Percentiles rank a stretch among this genome's conserved stretches.
Evolutionary conservation across 306 rosid genomes (phyloP).

Genomic region (Prunus dulcis): DNA sequence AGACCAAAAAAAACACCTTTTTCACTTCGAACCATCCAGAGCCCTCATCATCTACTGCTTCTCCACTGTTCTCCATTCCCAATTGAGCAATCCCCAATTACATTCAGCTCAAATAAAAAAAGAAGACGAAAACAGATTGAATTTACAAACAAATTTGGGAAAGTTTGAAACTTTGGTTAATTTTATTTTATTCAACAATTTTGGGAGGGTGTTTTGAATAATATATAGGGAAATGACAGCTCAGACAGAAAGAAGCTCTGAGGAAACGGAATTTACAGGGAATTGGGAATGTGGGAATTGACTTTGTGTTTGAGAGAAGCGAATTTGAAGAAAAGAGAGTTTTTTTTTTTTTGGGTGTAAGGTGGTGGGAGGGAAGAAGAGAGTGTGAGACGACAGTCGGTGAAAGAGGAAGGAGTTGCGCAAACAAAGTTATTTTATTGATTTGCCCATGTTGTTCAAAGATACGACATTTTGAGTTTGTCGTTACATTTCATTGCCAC

Average conservation of each 20-base stretch:
- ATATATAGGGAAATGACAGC: neutral
- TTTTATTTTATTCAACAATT: neutral
- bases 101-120: neutral
- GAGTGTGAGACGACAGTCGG: neutral
- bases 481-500: neutral
- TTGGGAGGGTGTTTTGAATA: neutral
- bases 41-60: slow-evolving; percentile 73
- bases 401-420: neutral
- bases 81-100: slow-evolving; percentile 35
- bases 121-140: neutral
- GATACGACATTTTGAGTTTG: neutral
- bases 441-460: neutral
- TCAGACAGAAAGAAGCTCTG: slow-evolving; percentile 10
- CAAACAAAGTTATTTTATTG: neutral
- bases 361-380: slow-evolving; percentile 9
- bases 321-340: neutral
- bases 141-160: neutral
- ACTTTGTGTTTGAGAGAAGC: neutral
- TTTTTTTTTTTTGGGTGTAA: neutral
- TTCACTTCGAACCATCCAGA: slow-evolving; percentile 98
- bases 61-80: slow-evolving; percentile 66
- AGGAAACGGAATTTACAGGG: slow-evolving; percentile 14
- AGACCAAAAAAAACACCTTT: slow-evolving; percentile 47
- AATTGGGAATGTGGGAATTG: neutral
- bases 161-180: slow-evolving; percentile 10